Conservation (phyloP, 2,329 filamentous ascomycete genomes). For the Ceratocystis cubensis region DNA sequence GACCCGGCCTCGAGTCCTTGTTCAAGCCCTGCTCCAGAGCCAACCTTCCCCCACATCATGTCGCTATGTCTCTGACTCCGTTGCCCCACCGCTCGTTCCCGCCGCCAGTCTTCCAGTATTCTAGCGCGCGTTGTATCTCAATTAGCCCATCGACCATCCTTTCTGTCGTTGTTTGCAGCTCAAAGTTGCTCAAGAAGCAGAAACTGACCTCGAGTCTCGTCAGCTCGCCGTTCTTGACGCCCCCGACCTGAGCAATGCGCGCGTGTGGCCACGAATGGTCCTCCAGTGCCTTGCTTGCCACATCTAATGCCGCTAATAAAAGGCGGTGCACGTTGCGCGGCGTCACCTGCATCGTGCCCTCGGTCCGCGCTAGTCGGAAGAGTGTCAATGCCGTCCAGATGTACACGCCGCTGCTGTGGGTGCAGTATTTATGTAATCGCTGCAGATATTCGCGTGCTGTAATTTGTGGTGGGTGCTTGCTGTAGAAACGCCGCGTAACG, state of each 20-base stretch:
- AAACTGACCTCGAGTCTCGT: slow-evolving; percentile 79
- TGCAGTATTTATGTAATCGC: slow-evolving; percentile 80
- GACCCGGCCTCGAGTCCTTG: no score
- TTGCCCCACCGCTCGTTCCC: not conserved
- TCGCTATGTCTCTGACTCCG: not conserved
- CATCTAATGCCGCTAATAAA: slow-evolving; percentile 67
- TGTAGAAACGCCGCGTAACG: slow-evolving; percentile 87
- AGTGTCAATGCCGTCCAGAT: slow-evolving; percentile 58
- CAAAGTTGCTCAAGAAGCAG: slow-evolving; percentile 75
- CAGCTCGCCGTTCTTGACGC: slow-evolving; percentile 70
- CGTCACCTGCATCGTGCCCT: slow-evolving; percentile 68
- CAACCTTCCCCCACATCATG: not conserved
- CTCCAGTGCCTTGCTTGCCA: slow-evolving; percentile 92
- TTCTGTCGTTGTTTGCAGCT: slow-evolving; percentile 49
- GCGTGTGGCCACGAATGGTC: slow-evolving; percentile 78
- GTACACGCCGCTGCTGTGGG: slow-evolving; percentile 87
- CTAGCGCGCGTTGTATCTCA: slow-evolving; percentile 5
- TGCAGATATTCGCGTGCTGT: slow-evolving; percentile 71
- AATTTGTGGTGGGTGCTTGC: slow-evolving; percentile 73
- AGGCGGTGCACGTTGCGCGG: slow-evolving; percentile 75
- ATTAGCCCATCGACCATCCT: slow-evolving; percentile 31
- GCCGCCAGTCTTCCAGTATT: not conserved
- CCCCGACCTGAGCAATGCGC: slow-evolving; percentile 75
- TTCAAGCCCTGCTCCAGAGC: not conserved
- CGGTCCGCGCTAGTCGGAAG: slow-evolving; percentile 63